Conservation (phyloP, 2,329 filamentous ascomycete species). For the Sporothrix globosa region DNA sequence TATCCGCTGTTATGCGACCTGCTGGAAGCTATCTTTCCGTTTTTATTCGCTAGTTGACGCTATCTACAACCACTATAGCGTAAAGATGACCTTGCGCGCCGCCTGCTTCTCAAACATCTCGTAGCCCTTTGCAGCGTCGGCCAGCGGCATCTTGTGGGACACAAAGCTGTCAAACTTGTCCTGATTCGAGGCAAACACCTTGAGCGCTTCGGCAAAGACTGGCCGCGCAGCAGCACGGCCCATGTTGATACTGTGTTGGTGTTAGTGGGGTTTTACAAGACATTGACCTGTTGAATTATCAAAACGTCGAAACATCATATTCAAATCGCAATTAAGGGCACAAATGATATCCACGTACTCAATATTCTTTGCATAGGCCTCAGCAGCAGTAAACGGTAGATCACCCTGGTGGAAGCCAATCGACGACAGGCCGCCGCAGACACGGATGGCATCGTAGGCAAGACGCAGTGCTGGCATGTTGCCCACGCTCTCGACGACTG, state of each 20-base stretch:
- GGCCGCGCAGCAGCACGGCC: slow-evolving; percentile 19
- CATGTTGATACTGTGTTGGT: slow-evolving; percentile 45
- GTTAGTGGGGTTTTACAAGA: slow-evolving; percentile 45
- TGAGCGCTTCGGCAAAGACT: slow-evolving; percentile 27
- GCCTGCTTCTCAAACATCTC: slow-evolving; percentile 29
- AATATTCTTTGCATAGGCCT: slow-evolving; percentile 27
- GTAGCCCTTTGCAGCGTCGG: slow-evolving; percentile 17
- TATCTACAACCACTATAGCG: slow-evolving; percentile 26
- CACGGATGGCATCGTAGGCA: slow-evolving; percentile 31
- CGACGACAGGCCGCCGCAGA: slow-evolving; percentile 31
- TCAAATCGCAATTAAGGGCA: too few relatives aligned
- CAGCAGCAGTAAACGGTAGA: slow-evolving; percentile 25
- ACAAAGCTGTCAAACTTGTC: slow-evolving; percentile 30
- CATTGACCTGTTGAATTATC: too few relatives aligned
- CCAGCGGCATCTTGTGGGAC: slow-evolving; percentile 21
- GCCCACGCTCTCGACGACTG: slow-evolving; percentile 32
- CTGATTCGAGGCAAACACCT: slow-evolving; percentile 23
- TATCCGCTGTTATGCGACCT: neutral
- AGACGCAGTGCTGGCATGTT: slow-evolving; percentile 30
- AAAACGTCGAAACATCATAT: too few relatives aligned
- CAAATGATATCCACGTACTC: slow-evolving; percentile 48
- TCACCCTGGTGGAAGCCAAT: slow-evolving; percentile 34
- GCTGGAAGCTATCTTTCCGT: slow-evolving; percentile 11
- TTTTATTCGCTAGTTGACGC: slow-evolving; percentile 9
- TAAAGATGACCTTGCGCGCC: slow-evolving; percentile 24